These are phyloP conservation scores for Colletotrichum godetiae DNA, from an alignment of 2,329 filamentous ascomycete species.

Conservation along the genomic window DNA sequence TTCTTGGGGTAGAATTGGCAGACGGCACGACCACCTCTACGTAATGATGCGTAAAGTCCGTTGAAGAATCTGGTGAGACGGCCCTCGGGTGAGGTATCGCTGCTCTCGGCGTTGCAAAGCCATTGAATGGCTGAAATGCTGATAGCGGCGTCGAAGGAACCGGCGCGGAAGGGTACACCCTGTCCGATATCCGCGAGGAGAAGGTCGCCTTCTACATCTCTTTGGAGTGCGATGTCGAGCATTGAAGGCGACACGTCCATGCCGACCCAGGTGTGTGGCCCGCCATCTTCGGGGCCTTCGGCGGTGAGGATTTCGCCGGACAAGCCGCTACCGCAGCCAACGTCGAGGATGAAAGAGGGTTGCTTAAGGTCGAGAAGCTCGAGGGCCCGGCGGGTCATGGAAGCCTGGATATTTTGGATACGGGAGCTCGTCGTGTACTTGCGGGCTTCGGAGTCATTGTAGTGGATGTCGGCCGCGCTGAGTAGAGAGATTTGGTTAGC, in stretches of 20 bases:
- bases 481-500: constrained; percentile 10
- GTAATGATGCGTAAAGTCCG: constrained; percentile 85
- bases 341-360: constrained; percentile 90
- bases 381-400: constrained; percentile 94
- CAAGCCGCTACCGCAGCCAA: constrained; percentile 96
- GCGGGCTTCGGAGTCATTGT: constrained; percentile 93
- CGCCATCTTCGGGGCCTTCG: constrained; percentile 75
- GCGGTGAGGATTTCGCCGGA: constrained; percentile 92
- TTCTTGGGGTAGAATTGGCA: constrained; percentile 99
- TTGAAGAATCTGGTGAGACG: constrained; percentile 90
- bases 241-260: constrained; percentile 97
- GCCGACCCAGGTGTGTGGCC: constrained; percentile 95
- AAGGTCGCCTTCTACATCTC: constrained; percentile 94
- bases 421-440: constrained; percentile 98
- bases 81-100: constrained; percentile 83
- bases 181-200: constrained; percentile 95
- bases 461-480: constrained; percentile 95
- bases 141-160: constrained; percentile 94
- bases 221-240: constrained; percentile 92
- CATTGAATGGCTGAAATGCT: constrained; percentile 97
- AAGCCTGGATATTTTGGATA: constrained; percentile 93
- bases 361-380: constrained; percentile 84
- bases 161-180: constrained; percentile 91
- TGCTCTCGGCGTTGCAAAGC: constrained; percentile 95
- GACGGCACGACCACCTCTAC: constrained; percentile 87